A percentile compares a stretch with the other conserved stretches of the same genome.
Evolutionary conservation across 2,329 filamentous ascomycete species (phyloP).

Genomic region (Claviceps capensis): DNA sequence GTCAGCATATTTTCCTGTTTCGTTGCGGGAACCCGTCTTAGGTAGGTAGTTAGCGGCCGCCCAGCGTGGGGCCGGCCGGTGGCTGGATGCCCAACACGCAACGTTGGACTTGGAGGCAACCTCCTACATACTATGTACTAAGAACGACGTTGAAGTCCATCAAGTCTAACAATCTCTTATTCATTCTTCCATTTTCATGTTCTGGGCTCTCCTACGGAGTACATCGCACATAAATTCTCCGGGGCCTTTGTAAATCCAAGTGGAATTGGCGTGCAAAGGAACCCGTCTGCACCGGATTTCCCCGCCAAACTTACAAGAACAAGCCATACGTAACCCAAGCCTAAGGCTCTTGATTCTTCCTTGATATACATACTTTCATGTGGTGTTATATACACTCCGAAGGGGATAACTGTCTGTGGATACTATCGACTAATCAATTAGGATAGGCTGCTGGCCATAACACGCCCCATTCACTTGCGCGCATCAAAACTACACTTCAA

Average conservation of each 20-base stretch:
- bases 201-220: conserved; percentile 19
- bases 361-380: not conserved
- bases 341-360: not conserved
- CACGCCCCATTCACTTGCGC: not conserved
- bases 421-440: conserved; percentile 4
- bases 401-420: not conserved
- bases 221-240: conserved; percentile 18
- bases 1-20: not conserved
- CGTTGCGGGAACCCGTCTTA: not conserved
- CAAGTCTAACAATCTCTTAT: conserved; percentile 12
- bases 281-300: conserved; percentile 23
- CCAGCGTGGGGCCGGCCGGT: conserved; percentile 6
- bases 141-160: conserved; percentile 15
- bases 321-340: conserved; percentile 22
- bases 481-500: conserved; percentile 21
- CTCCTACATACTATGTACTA: conserved; percentile 8
- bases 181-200: conserved; percentile 13
- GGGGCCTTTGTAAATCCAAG: conserved; percentile 20
- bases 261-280: conserved; percentile 16
- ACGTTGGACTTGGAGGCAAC: conserved; percentile 9
- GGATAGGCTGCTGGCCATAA: conserved; percentile 6
- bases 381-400: not conserved
- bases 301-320: conserved; percentile 22
- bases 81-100: conserved; percentile 3
- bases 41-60: conserved; percentile 1